These are phyloP conservation scores for Vinca minor DNA, from an alignment of 257 asterid species.

Conservation along the genomic window DNA sequence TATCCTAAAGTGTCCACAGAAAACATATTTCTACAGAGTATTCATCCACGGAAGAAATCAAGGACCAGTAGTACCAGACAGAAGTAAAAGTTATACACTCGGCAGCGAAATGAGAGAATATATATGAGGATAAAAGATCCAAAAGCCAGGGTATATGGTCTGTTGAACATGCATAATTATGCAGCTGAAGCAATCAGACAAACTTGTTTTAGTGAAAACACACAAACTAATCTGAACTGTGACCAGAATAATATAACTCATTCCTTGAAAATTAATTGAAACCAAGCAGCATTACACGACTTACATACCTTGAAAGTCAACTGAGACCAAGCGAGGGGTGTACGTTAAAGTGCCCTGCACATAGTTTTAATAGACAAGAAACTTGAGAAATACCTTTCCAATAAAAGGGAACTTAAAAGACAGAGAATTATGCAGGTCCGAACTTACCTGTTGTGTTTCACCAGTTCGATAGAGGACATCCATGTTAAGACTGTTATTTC, in stretches of 20 bases:
- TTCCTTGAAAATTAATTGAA: slow-evolving; percentile 6
- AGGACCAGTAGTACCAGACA: neutral
- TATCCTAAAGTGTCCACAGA: neutral
- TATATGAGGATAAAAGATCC: no score
- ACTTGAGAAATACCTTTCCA: no score
- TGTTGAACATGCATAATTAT: neutral
- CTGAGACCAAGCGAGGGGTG: slow-evolving; percentile 85
- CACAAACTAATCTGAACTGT: neutral
- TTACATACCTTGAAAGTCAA: slow-evolving; percentile 70
- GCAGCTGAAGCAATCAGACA: neutral
- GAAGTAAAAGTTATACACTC: neutral
- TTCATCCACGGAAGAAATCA: neutral
- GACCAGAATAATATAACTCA: neutral
- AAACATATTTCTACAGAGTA: neutral
- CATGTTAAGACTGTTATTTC: slow-evolving; percentile 58
- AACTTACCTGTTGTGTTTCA: slow-evolving; percentile 70
- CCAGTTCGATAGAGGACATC: slow-evolving; percentile 78
- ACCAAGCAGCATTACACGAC: slow-evolving; percentile 11
- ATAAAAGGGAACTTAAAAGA: no score
- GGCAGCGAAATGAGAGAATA: neutral
- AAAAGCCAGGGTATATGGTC: neutral
- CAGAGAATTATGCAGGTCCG: neutral
- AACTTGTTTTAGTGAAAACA: neutral
- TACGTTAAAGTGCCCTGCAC: slow-evolving; percentile 75
- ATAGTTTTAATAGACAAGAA: slow-evolving; percentile 3